Conservation (phyloP, 768 basidiomycete species). For the Leccinum rimulosum region DNA sequence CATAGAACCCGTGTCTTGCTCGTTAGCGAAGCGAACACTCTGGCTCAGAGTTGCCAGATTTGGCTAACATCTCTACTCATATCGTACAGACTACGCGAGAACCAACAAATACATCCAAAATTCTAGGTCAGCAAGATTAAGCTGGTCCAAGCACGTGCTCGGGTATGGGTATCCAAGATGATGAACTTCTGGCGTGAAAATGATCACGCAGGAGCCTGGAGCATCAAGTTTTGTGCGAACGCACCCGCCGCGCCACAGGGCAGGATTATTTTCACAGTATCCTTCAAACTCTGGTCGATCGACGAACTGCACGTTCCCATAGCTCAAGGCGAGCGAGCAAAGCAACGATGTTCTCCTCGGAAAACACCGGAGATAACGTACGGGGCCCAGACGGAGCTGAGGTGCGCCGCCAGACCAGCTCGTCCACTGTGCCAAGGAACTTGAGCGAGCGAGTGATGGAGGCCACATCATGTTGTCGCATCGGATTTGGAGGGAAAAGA, state of each 20-base stretch:
- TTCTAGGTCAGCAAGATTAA: not conserved
- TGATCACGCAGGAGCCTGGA: not conserved
- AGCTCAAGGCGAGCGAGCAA: constrained; percentile 26
- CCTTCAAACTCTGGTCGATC: constrained; percentile 16
- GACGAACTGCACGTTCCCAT: constrained; percentile 29
- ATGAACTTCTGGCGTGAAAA: not conserved
- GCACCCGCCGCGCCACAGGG: not conserved
- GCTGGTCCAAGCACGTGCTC: not conserved
- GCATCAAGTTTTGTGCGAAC: not conserved
- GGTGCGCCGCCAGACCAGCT: constrained; percentile 28
- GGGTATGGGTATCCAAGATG: not conserved
- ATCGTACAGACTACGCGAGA: not conserved
- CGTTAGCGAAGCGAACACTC: not conserved
- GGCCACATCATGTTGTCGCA: constrained; percentile 15
- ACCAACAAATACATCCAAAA: not conserved
- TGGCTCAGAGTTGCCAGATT: constrained; percentile 7
- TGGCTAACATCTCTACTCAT: not conserved
- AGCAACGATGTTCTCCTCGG: constrained; percentile 24
- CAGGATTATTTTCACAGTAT: not conserved
- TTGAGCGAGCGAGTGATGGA: constrained; percentile 24
- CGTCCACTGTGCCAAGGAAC: constrained; percentile 27
- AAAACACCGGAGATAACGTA: constrained; percentile 17
- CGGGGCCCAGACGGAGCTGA: constrained; percentile 8
- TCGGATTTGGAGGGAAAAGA: not conserved
- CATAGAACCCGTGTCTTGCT: constrained; percentile 14